phyloP scores from a whole-genome alignment of 345 rosid species.

The Eucalyptus fibrosa region DNA sequence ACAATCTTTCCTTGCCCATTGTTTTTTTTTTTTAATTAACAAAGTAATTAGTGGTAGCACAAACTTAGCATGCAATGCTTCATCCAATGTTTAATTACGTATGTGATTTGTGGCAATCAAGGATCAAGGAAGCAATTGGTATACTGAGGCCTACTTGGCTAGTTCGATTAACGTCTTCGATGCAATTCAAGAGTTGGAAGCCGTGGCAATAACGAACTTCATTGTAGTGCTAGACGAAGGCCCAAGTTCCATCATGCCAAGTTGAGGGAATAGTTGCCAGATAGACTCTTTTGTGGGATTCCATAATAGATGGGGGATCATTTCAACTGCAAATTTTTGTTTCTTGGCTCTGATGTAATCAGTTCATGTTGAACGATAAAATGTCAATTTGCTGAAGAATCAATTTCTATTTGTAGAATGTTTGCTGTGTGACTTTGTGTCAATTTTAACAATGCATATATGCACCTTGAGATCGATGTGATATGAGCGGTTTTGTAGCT shows the following conservation, averaged over 20 bases:
- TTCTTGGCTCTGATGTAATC: background rate
- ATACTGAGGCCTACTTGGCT: background rate
- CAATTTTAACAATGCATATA: too few species aligned
- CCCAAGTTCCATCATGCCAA: background rate
- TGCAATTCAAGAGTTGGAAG: too few species aligned
- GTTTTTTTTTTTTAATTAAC: background rate
- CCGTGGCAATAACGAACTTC: too few species aligned
- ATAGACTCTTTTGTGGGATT: background rate
- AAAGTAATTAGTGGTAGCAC: background rate
- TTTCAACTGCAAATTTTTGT: background rate
- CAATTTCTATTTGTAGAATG: too few species aligned
- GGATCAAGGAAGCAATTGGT: constrained; percentile 24
- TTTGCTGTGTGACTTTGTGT: too few species aligned
- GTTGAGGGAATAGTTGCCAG: background rate
- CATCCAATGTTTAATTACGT: background rate
- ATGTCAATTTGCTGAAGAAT: background rate
- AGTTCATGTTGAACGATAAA: background rate
- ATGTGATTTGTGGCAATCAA: constrained; percentile 37
- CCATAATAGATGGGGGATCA: background rate
- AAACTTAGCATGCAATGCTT: background rate
- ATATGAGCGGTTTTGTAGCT: too few species aligned
- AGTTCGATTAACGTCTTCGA: too few species aligned
- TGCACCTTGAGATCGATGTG: too few species aligned
- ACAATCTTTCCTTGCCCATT: background rate
- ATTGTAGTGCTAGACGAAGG: too few species aligned